Evolutionary conservation across 371 early-diverging fungal genomes (phyloP).

Genomic region (Umbelopsis sp.): DNA sequence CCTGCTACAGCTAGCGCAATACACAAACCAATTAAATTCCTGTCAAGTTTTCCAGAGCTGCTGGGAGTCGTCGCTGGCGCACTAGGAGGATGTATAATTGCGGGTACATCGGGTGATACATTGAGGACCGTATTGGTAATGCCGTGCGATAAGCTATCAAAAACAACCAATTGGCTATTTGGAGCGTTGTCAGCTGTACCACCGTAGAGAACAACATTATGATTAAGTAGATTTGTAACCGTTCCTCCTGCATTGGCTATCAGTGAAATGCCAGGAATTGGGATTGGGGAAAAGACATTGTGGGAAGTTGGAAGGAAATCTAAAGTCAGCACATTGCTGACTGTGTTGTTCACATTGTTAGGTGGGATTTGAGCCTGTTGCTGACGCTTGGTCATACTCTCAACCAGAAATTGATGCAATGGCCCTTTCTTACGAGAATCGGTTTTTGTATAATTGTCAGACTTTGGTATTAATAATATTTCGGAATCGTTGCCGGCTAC

Average conservation of each 20-base stretch:
- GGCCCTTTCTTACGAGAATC: not conserved
- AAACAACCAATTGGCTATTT: not conserved
- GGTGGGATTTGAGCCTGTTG: not conserved
- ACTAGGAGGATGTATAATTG: not conserved
- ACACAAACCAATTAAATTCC: conserved; percentile 7
- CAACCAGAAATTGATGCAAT: not conserved
- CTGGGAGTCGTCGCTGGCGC: not conserved
- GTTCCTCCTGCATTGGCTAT: not conserved
- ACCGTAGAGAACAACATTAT: not conserved
- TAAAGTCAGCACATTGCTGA: not conserved
- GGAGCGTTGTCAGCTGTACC: not conserved
- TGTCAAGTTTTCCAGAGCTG: not conserved
- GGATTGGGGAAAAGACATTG: not conserved
- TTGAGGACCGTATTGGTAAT: not conserved
- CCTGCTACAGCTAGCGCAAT: conserved; percentile 12
- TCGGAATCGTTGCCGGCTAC: not conserved
- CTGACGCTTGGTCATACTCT: not conserved
- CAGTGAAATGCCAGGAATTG: not conserved
- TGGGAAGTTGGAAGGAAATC: not conserved
- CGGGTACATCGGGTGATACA: not conserved
- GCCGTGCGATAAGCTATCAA: not conserved
- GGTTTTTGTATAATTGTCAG: not conserved
- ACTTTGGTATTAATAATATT: not conserved
- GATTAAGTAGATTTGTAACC: not conserved
- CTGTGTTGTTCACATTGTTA: not conserved